Evolutionary conservation across 1,284 basidiomycete genomes (phyloP).

Genomic region (Puccinia triticina): DNA sequence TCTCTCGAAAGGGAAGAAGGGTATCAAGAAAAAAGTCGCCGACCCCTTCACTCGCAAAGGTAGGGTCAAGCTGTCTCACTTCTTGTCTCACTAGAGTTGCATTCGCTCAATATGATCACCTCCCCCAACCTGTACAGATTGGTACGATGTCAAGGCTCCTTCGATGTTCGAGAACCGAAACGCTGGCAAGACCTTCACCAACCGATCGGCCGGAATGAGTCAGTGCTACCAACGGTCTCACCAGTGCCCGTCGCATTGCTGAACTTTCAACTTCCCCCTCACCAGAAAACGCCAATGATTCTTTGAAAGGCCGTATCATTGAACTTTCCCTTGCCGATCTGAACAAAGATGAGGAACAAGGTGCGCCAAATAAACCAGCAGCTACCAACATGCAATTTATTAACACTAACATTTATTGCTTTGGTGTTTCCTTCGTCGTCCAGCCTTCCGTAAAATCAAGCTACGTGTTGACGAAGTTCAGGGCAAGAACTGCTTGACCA

Average conservation of each 20-base stretch:
- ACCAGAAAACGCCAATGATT: slow-evolving; percentile 96
- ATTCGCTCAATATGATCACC: slow-evolving; percentile 20
- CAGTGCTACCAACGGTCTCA: slow-evolving; percentile 61
- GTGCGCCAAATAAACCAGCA: background rate
- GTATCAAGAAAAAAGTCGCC: slow-evolving; percentile 94
- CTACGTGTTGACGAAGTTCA: slow-evolving; percentile 96
- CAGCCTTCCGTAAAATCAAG: slow-evolving; percentile 97
- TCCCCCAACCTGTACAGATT: slow-evolving; percentile 69
- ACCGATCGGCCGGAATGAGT: slow-evolving; percentile 98
- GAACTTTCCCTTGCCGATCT: slow-evolving; percentile 97
- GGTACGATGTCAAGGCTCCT: slow-evolving; percentile 99
- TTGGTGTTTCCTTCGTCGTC: background rate
- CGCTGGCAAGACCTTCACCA: slow-evolving; percentile 97
- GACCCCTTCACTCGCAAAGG: slow-evolving; percentile 99
- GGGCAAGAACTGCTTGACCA: slow-evolving; percentile 99
- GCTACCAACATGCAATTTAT: background rate
- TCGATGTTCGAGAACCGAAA: slow-evolving; percentile 97
- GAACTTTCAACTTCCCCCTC: slow-evolving; percentile 9
- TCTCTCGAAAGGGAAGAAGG: slow-evolving; percentile 99
- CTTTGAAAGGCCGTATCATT: slow-evolving; percentile 93
- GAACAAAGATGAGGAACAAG: slow-evolving; percentile 98
- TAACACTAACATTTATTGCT: background rate
- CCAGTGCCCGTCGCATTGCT: background rate
- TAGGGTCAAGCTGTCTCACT: slow-evolving; percentile 55
- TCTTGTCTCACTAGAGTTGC: background rate